Conservation (phyloP, 257 asterid genomes). For the Solanum clarkiae region DNA sequence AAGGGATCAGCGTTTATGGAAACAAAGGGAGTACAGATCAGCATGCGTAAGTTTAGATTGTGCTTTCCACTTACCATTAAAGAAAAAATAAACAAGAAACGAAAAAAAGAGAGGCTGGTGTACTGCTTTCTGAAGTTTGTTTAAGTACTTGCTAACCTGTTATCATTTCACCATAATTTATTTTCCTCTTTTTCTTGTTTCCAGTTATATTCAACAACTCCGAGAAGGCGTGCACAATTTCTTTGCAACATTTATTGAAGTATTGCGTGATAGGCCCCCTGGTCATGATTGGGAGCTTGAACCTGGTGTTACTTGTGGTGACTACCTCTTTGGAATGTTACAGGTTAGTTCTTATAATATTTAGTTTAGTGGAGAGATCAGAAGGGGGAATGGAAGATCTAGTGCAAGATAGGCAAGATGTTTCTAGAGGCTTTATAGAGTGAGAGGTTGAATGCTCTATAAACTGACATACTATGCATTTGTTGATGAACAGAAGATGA, state of each 20-base stretch:
- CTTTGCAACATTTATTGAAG: constrained; percentile 93
- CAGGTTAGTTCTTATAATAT: constrained; percentile 34
- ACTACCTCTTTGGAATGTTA: constrained; percentile 90
- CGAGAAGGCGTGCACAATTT: constrained; percentile 97
- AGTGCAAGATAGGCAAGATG: not conserved
- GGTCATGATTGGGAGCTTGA: constrained; percentile 99
- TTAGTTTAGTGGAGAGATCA: not conserved
- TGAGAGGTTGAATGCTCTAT: not conserved
- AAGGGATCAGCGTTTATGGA: constrained; percentile 90
- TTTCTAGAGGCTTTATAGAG: not conserved
- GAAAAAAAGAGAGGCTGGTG: not conserved
- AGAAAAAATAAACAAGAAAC: not conserved
- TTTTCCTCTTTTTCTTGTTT: not conserved
- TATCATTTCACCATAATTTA: not conserved
- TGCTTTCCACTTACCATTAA: not conserved
- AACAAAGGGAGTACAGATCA: constrained; percentile 99
- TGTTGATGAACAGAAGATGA: not conserved
- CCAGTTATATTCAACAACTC: constrained; percentile 95
- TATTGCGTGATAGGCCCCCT: constrained; percentile 95
- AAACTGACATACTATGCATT: not conserved
- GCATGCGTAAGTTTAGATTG: constrained; percentile 64
- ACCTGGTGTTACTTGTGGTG: constrained; percentile 97
- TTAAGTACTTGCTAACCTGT: not conserved
- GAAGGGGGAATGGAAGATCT: not conserved
- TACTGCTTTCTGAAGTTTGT: not conserved